Conservation (phyloP, 2,329 filamentous ascomycete species). For the Decorospora gaudefroyi region DNA sequence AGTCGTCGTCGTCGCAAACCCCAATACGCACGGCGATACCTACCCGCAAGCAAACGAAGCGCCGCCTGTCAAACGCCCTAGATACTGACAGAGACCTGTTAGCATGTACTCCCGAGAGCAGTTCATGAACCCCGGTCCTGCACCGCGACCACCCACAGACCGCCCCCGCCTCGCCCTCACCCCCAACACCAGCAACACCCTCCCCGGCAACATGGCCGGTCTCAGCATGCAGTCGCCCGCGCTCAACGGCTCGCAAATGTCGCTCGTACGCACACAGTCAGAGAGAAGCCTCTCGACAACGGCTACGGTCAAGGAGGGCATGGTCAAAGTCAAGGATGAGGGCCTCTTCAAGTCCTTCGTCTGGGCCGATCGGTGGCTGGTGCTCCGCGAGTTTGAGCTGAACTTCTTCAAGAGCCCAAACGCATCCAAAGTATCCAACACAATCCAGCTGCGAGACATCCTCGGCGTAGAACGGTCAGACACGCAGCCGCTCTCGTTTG, state of each 20-base stretch:
- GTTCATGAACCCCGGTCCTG: constrained; percentile 97
- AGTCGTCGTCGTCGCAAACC: background rate
- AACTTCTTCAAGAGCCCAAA: constrained; percentile 94
- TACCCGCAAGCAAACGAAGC: too few species aligned
- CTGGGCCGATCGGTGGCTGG: constrained; percentile 91
- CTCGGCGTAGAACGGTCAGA: constrained; percentile 90
- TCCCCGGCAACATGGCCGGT: constrained; percentile 77
- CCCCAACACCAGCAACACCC: constrained; percentile 67
- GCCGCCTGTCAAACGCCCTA: too few species aligned
- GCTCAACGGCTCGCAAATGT: constrained; percentile 45
- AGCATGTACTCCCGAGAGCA: constrained; percentile 66
- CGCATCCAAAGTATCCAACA: constrained; percentile 78
- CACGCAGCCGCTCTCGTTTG: constrained; percentile 87
- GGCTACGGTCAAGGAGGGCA: constrained; percentile 63
- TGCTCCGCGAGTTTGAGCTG: constrained; percentile 87
- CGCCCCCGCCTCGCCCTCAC: constrained; percentile 80
- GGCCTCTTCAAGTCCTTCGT: constrained; percentile 77
- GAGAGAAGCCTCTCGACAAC: constrained; percentile 46
- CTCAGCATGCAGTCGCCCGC: constrained; percentile 71
- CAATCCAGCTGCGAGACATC: constrained; percentile 83
- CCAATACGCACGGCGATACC: background rate
- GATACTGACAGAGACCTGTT: too few species aligned
- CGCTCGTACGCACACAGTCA: constrained; percentile 50
- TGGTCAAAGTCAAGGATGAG: constrained; percentile 88
- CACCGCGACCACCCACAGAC: constrained; percentile 84